These are phyloP conservation scores for Aphanocladium album DNA, from an alignment of 2,329 filamentous ascomycete genomes.

Conservation along the genomic window DNA sequence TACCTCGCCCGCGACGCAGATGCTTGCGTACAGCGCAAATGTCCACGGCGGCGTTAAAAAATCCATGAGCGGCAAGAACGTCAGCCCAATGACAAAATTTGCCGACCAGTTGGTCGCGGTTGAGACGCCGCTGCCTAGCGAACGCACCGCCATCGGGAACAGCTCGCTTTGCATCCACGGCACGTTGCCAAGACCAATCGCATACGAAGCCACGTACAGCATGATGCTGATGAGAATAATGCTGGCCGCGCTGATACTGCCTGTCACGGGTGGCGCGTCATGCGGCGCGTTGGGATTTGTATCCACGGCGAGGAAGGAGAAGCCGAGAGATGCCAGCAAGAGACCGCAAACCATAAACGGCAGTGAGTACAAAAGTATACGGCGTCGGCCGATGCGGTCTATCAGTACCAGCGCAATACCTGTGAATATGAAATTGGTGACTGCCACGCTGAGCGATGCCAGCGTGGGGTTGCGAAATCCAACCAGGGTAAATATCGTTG, in stretches of 20 bases:
- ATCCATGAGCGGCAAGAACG: slow-evolving; percentile 85
- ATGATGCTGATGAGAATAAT: slow-evolving; percentile 72
- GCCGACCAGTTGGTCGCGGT: slow-evolving; percentile 83
- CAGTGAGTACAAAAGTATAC: slow-evolving; percentile 76
- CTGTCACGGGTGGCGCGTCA: slow-evolving; percentile 17
- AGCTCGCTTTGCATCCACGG: slow-evolving; percentile 96
- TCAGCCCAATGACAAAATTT: slow-evolving; percentile 81
- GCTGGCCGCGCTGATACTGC: slow-evolving; percentile 33
- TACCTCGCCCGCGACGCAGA: slow-evolving; percentile 66
- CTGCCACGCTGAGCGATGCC: slow-evolving; percentile 72
- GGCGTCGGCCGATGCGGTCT: slow-evolving; percentile 71
- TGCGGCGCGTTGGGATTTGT: slow-evolving; percentile 13
- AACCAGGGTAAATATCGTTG: slow-evolving; percentile 72
- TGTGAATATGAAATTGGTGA: slow-evolving; percentile 79
- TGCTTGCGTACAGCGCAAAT: slow-evolving; percentile 70
- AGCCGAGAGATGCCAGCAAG: slow-evolving; percentile 65
- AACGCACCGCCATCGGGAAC: slow-evolving; percentile 72
- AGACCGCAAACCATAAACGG: slow-evolving; percentile 78
- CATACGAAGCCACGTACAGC: slow-evolving; percentile 80
- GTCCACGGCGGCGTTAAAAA: slow-evolving; percentile 67
- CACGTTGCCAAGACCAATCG: slow-evolving; percentile 82
- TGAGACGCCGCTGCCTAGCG: slow-evolving; percentile 64
- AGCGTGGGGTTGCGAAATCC: slow-evolving; percentile 75
- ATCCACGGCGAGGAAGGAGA: slow-evolving; percentile 55
- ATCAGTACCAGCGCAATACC: slow-evolving; percentile 70